Percentiles rank a stretch among this genome's conserved stretches.
Conservation (phyloP, 1,284 basidiomycete genomes). For the Tylopilus orsonianus region DNA sequence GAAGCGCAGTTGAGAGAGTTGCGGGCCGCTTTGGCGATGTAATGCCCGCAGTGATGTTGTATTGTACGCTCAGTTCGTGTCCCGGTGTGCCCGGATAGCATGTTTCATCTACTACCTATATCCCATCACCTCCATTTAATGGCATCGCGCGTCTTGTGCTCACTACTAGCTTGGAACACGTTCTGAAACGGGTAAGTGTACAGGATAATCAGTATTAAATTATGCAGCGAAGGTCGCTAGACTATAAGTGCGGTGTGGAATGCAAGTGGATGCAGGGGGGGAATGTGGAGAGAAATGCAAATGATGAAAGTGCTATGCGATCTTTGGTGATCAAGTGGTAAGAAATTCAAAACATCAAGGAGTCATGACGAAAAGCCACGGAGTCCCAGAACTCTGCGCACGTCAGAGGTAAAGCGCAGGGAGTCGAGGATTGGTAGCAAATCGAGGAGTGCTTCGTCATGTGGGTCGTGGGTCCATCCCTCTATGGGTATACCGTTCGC, state of each 20-base stretch:
- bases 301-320: slow-evolving; percentile 24
- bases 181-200: slow-evolving; percentile 34
- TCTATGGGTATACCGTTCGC: slow-evolving; percentile 99
- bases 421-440: slow-evolving; percentile 94
- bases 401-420: slow-evolving; percentile 93
- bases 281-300: slow-evolving; percentile 28
- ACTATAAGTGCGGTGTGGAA: slow-evolving; percentile 29
- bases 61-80: slow-evolving; percentile 8
- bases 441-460: slow-evolving; percentile 95
- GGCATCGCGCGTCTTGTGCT: slow-evolving; percentile 20
- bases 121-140: slow-evolving; percentile 33
- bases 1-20: slow-evolving; percentile 89
- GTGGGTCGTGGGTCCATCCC: slow-evolving; percentile 97
- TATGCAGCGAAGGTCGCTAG: slow-evolving; percentile 35
- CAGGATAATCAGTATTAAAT: slow-evolving; percentile 41
- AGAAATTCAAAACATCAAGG: slow-evolving; percentile 8
- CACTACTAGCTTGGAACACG: slow-evolving; percentile 20
- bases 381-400: slow-evolving; percentile 89
- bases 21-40: slow-evolving; percentile 92
- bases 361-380: slow-evolving; percentile 50
- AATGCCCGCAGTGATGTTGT: slow-evolving; percentile 21
- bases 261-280: slow-evolving; percentile 30
- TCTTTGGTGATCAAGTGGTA: slow-evolving; percentile 12
- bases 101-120: slow-evolving; percentile 37
- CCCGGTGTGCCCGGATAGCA: slow-evolving; percentile 16